Base-by-base conservation (phyloP, 140 eudicot genomes). In the Senecio squalidus region DNA sequence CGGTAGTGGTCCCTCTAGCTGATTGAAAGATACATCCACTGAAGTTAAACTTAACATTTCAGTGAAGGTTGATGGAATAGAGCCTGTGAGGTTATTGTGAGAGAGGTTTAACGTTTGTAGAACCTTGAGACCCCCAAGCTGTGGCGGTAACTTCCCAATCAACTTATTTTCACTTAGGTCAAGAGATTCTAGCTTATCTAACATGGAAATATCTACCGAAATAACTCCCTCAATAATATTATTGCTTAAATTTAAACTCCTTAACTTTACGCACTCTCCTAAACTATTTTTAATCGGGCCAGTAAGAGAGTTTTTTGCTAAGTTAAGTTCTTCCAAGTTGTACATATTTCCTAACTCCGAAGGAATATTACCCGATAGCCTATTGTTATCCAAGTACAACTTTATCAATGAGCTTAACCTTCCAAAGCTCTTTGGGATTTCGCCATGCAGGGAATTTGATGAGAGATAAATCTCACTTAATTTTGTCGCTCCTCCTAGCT, bases 1-100 rank as follows among this genome's bases (percentile, higher is more conserved):
- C 0, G 76, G 84, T 31, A 78, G 22, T 18, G 79, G 70, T 26
- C 84, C 84, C 38, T 77, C 75, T 8, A 77, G 45, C 36, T 72
- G 39, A 58, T 77, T 77, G 57, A 34, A 34, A 34, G 40, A 34
- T 1, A 34, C 40, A 34, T 34, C 40, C 40, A 34, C 40, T 34
- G 40, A 1, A 3, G 40, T 34, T 34, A 34, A 34, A 34, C 40
- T 34, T 34, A 34, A 8, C 40, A 34, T 34, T 34, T 4, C 40
- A 1, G 40, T 34, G 40, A 34, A 34, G 11, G 3, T 34, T 34
- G 40, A 34, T 10, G 40, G 40, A 9, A 34, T 34, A 9, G 40
- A 34, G 8, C 40, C 40, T 9, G 40, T 34, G 3, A 34, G 40
- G 40, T 34, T 34, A 34, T 34, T 34, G 40, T 34, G 40, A 34